A percentile compares a stretch with the other conserved stretches of the same genome.
These are phyloP conservation scores for Isatis lusitanica DNA, from an alignment of 441 rosid species.

Conservation along the genomic window DNA sequence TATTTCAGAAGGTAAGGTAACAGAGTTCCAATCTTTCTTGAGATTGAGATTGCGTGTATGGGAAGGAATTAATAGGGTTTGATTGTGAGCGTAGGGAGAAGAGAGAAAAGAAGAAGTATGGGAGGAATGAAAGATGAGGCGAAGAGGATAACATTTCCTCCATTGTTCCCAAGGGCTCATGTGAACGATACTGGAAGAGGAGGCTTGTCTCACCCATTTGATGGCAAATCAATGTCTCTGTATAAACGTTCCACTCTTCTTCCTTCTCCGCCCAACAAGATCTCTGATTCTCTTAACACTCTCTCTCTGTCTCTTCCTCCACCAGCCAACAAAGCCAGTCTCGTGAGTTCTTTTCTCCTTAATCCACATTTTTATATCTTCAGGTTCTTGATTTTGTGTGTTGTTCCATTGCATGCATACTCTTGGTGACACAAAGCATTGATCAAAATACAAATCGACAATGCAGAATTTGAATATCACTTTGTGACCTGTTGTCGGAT, in stretches of 20 bases:
- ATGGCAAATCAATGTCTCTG: conserved; percentile 84
- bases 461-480: background rate
- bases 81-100: background rate
- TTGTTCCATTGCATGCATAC: conserved; percentile 6
- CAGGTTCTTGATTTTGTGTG: conserved; percentile 3
- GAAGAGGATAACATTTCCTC: conserved; percentile 47
- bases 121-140: conserved; percentile 49
- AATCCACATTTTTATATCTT: background rate
- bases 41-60: conserved; percentile 20
- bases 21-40: conserved; percentile 7
- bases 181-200: conserved; percentile 69
- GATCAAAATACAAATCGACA: background rate
- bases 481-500: background rate
- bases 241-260: conserved; percentile 45
- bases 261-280: conserved; percentile 17
- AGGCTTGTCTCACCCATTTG: conserved; percentile 78
- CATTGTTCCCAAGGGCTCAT: conserved; percentile 86
- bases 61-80: background rate
- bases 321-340: conserved; percentile 4
- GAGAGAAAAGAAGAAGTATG: background rate
- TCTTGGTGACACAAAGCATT: background rate
- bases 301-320: conserved; percentile 43
- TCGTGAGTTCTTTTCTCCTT: conserved; percentile 18
- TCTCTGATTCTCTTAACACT: conserved; percentile 45
- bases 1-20: conserved; percentile 5